Conservation (phyloP, 2,329 filamentous ascomycete genomes). For the Penicillium sp. region DNA sequence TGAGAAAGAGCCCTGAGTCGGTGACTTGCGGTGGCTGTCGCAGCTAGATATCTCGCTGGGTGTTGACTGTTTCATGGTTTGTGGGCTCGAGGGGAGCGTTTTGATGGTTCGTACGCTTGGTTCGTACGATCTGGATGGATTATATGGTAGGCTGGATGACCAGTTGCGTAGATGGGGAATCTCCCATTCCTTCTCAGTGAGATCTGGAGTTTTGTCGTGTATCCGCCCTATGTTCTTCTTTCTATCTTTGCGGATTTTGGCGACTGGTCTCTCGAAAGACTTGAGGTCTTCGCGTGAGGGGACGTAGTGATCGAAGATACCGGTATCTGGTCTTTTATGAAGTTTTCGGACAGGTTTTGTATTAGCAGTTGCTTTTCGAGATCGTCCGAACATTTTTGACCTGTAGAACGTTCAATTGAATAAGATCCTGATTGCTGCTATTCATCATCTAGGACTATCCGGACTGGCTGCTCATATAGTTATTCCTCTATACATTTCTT, state of each 20-base stretch:
- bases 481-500: background rate
- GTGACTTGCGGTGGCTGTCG: background rate
- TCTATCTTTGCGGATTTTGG: background rate
- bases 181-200: background rate
- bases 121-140: background rate
- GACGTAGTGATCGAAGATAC: background rate
- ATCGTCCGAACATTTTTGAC: background rate
- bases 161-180: background rate
- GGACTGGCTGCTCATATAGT: background rate
- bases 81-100: background rate
- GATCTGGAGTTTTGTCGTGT: background rate
- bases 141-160: background rate
- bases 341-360: background rate
- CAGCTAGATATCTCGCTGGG: background rate
- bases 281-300: background rate
- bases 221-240: background rate
- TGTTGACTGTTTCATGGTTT: background rate
- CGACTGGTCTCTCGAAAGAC: background rate
- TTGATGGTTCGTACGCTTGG: background rate
- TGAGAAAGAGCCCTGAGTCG: background rate
- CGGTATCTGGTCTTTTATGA: background rate
- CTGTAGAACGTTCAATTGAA: background rate
- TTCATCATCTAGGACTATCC: background rate
- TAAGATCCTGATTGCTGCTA: background rate
- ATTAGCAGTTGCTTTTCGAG: background rate